A percentile compares a stretch with the other conserved stretches of the same genome.
phyloP scores from a whole-genome alignment of 2,329 filamentous ascomycete genomes.

The Fusarium pseudograminearum region DNA sequence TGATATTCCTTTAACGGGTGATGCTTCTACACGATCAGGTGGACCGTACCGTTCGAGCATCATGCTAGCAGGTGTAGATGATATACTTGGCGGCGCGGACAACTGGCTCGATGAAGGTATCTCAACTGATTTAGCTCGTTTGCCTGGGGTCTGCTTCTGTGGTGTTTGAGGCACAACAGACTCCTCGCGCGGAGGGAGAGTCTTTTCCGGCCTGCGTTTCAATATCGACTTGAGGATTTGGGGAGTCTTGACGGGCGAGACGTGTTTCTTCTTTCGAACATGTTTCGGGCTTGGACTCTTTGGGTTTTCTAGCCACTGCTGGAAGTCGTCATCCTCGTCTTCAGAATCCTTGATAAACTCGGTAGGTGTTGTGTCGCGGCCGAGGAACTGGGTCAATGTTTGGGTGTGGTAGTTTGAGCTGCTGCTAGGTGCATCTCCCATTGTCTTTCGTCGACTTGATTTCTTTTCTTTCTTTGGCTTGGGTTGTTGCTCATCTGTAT shows the following conservation, averaged over 20 bases:
- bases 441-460: constrained; percentile 48
- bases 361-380: constrained; percentile 30
- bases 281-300: constrained; percentile 47
- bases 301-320: constrained; percentile 51
- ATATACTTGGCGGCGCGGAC: constrained; percentile 55
- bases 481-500: constrained; percentile 34
- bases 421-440: constrained; percentile 49
- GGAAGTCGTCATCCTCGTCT: constrained; percentile 52
- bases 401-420: constrained; percentile 56
- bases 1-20: constrained; percentile 55
- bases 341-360: constrained; percentile 55
- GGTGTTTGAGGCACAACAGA: constrained; percentile 60
- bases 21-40: constrained; percentile 47
- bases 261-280: constrained; percentile 9
- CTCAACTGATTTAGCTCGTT: constrained; percentile 51
- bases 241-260: constrained; percentile 27
- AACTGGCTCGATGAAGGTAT: constrained; percentile 58
- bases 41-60: constrained; percentile 57
- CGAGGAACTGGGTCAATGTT: constrained; percentile 57
- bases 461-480: constrained; percentile 35
- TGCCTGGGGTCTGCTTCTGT: constrained; percentile 55
- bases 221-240: constrained; percentile 37
- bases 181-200: constrained; percentile 44
- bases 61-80: constrained; percentile 56
- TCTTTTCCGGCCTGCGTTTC: constrained; percentile 25